A percentile compares a stretch with the other conserved stretches of the same genome.
phyloP scores from a whole-genome alignment of 768 basidiomycete genomes.

The Kockovaella imperatae region DNA sequence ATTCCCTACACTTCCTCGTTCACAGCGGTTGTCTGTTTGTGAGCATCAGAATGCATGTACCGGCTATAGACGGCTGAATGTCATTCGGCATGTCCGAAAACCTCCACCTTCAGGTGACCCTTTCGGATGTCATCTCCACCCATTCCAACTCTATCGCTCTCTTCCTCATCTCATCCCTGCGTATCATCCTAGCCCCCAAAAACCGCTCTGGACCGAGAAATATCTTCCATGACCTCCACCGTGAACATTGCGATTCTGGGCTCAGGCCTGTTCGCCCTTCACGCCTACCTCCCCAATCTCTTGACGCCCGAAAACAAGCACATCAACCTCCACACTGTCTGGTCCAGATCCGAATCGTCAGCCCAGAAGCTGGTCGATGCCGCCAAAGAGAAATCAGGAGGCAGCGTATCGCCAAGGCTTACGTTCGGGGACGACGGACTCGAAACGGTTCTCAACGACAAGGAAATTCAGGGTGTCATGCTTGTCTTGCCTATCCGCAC shows the following conservation, averaged over 20 bases:
- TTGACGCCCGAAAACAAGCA: conserved; percentile 48
- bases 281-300: conserved; percentile 68
- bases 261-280: conserved; percentile 52
- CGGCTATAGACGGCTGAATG: too few species aligned
- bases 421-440: conserved; percentile 33
- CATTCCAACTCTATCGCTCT: too few species aligned
- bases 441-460: conserved; percentile 53
- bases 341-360: conserved; percentile 64
- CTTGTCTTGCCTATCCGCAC: conserved; percentile 67
- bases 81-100: too few species aligned
- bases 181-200: too few species aligned
- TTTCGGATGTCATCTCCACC: too few species aligned
- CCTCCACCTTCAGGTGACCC: too few species aligned
- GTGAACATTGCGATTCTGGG: conserved; percentile 66
- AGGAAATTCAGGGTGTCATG: conserved; percentile 66
- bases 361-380: conserved; percentile 47
- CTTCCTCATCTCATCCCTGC: too few species aligned
- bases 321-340: conserved; percentile 59
- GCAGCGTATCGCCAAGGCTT: conserved; percentile 51
- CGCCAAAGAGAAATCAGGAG: conserved; percentile 48
- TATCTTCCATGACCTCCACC: too few species aligned
- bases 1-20: too few species aligned
- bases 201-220: too few species aligned
- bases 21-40: too few species aligned
- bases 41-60: too few species aligned